Base-by-base conservation (phyloP, 2,329 filamentous ascomycete species). In the Sporothrix humicola region DNA sequence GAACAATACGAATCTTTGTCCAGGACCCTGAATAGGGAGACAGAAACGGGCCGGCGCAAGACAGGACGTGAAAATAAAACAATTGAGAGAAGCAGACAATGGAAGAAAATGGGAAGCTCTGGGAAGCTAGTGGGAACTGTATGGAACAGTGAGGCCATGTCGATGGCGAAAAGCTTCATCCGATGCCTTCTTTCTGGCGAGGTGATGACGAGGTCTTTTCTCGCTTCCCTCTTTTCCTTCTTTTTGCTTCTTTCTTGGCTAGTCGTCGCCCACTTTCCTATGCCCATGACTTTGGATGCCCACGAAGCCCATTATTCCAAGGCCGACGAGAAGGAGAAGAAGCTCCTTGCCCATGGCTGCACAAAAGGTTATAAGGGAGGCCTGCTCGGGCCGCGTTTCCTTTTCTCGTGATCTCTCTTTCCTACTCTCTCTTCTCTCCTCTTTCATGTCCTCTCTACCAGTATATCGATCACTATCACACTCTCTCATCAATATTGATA, bases 351-450 rank as follows among this genome's bases (percentile, higher is more conserved):
- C 66, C 48, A 26, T 44, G n/a, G 42, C 37, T 2, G 26, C 15
- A 56, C 65, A 69, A 23, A 69, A 48, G 17, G 31, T 69, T 69
- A 69, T 54, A 69, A 69, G 66, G 23, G 65, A 15, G 8, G 37
- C 48, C 31, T 52, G 61, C 3, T 68, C 65, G 61, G 61, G 9
- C 61, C 61, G 61, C 48, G 42, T 17, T 26, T 66, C 61, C 61
- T 26, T 26, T 26, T 66, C 12, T 8, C 54, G 12, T 37, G 20
- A 12, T 3, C n/a, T 56, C 52, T 12, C 10, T 23, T 15, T 17
- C n/a, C n/a, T 26, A 20, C 15, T 37, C 59, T 63, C 17, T 46
- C 59, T 63, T 17, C 20, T 42, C 31, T 37, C 31, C 7, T 37
- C 31, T 3, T 31, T 59, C n/a, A 26, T 8, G 13, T 26, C 20